A percentile compares a stretch with the other conserved stretches of the same genome.
Evolutionary conservation across 139 green algal genomes (phyloP).

Genomic region (Mesotaenium endlicherianum): DNA sequence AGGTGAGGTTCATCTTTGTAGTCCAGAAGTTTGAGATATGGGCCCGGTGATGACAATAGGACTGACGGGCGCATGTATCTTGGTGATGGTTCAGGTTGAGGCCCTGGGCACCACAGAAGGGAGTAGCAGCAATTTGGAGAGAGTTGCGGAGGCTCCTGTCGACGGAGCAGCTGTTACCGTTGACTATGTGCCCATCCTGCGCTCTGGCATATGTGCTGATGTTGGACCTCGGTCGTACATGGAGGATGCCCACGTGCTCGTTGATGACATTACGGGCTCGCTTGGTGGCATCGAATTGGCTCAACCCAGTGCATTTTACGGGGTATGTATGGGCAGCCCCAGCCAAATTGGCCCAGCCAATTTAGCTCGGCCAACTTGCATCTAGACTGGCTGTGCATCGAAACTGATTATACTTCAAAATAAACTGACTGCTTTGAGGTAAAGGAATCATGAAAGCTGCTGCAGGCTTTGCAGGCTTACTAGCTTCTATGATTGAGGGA

Average conservation of each 20-base stretch:
- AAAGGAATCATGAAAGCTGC: background rate
- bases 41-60: too few relatives aligned
- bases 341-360: background rate
- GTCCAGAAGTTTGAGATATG: too few relatives aligned
- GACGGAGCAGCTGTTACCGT: too few relatives aligned
- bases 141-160: too few relatives aligned
- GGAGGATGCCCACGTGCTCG: slow-evolving; percentile 42
- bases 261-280: slow-evolving; percentile 31
- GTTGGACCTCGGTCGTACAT: slow-evolving; percentile 14
- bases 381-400: background rate
- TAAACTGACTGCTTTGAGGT: background rate
- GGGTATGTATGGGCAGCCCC: slow-evolving; percentile 10
- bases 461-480: background rate
- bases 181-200: slow-evolving; percentile 12
- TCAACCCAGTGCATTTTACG: slow-evolving; percentile 19
- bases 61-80: too few relatives aligned
- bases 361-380: background rate
- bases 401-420: background rate
- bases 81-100: too few relatives aligned
- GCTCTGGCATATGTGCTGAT: slow-evolving; percentile 21
- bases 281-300: slow-evolving; percentile 5
- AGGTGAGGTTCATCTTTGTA: too few relatives aligned
- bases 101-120: too few relatives aligned
- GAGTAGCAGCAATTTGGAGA: too few relatives aligned
- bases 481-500: background rate